Percentiles rank a stretch among this genome's conserved stretches.
phyloP scores from a whole-genome alignment of 2,329 filamentous ascomycete genomes.

The Nemania diffusa region DNA sequence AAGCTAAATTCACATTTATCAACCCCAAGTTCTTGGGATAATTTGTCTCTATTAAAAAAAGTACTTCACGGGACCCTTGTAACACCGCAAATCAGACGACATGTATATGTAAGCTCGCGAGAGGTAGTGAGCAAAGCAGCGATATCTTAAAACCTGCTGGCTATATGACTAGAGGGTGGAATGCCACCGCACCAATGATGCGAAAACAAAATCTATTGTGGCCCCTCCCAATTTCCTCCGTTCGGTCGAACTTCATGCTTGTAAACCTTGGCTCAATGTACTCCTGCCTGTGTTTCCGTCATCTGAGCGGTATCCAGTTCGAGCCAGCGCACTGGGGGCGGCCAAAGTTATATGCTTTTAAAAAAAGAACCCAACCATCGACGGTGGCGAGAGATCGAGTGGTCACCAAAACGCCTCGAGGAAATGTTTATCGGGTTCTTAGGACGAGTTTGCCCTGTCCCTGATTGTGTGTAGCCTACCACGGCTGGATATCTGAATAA shows the following conservation, averaged over 20 bases:
- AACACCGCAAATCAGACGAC: not conserved
- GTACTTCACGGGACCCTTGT: not conserved
- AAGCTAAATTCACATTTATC: slow-evolving; percentile 9
- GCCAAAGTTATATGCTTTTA: slow-evolving; percentile 15
- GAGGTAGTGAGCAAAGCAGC: slow-evolving; percentile 20
- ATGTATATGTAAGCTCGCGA: not conserved
- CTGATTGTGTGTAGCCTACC: slow-evolving; percentile 24
- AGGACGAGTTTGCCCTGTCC: slow-evolving; percentile 19
- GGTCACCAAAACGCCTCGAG: slow-evolving; percentile 35
- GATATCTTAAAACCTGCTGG: slow-evolving; percentile 26
- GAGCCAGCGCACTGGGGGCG: slow-evolving; percentile 20
- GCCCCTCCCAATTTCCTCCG: slow-evolving; percentile 1
- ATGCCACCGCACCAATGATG: slow-evolving; percentile 17
- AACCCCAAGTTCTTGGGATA: not conserved
- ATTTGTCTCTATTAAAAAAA: slow-evolving; percentile 2
- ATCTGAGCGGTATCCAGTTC: slow-evolving; percentile 31
- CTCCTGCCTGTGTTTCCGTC: slow-evolving; percentile 3
- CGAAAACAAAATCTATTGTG: slow-evolving; percentile 31
- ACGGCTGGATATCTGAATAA: slow-evolving; percentile 44
- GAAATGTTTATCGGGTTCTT: slow-evolving; percentile 29
- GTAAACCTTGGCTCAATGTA: not conserved
- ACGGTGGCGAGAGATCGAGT: slow-evolving; percentile 15
- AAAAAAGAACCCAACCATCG: slow-evolving; percentile 18
- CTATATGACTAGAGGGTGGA: slow-evolving; percentile 14
- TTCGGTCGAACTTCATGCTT: slow-evolving; percentile 8